Evolutionary conservation across 2,329 filamentous ascomycete species (phyloP).

Genomic region (Fusarium globosum): DNA sequence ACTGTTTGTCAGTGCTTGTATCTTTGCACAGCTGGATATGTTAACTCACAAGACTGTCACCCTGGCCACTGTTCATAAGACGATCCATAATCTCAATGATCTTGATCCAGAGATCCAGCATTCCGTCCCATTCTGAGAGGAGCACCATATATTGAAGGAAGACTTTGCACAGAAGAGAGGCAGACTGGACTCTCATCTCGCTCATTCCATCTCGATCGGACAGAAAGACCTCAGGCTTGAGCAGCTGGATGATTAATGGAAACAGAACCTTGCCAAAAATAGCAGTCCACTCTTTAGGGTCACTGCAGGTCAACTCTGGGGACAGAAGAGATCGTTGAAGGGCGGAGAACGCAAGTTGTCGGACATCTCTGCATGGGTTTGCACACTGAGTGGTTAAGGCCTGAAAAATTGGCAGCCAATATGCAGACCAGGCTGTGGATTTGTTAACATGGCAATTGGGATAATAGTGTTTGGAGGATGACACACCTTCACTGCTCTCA

Average conservation of each 20-base stretch:
- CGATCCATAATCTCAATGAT: constrained; percentile 96
- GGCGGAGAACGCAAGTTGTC: constrained; percentile 86
- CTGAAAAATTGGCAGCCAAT: constrained; percentile 96
- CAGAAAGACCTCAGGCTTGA: constrained; percentile 95
- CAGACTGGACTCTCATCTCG: constrained; percentile 91
- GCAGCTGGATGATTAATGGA: constrained; percentile 84
- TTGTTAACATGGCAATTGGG: constrained; percentile 19
- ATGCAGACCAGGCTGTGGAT: constrained; percentile 86
- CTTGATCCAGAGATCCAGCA: constrained; percentile 90
- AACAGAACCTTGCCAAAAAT: constrained; percentile 96
- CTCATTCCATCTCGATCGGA: constrained; percentile 93
- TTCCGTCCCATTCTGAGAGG: constrained; percentile 85
- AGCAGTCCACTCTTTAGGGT: constrained; percentile 91
- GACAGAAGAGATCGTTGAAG: constrained; percentile 89
- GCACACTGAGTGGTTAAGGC: constrained; percentile 90
- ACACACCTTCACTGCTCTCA: constrained; percentile 81
- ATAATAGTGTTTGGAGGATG: not conserved
- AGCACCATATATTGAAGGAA: constrained; percentile 93
- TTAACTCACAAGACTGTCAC: constrained; percentile 80
- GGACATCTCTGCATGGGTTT: constrained; percentile 93
- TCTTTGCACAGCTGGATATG: not conserved
- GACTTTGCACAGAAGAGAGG: constrained; percentile 92
- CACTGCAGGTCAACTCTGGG: constrained; percentile 82
- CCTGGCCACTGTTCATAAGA: constrained; percentile 94
- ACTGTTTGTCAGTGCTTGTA: constrained; percentile 25